Evolutionary conservation across 2,329 filamentous ascomycete genomes (phyloP).

Genomic region (Arthroderma sp.): DNA sequence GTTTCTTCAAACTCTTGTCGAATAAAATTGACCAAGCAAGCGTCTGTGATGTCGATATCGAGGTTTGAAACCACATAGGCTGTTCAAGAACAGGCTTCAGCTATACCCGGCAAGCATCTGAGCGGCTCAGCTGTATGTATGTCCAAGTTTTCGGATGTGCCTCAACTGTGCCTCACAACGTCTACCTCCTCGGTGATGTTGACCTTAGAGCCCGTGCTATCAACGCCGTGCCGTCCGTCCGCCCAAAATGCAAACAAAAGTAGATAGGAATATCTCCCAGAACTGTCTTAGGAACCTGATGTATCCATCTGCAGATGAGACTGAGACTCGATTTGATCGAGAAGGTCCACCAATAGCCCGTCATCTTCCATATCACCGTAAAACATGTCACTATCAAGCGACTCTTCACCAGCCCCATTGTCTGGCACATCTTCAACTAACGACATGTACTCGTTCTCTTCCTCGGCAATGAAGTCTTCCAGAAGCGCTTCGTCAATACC

Average conservation of each 20-base stretch:
- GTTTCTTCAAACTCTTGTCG: neutral
- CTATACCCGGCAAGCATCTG: neutral
- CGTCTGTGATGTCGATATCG: too few relatives aligned
- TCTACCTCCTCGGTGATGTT: too few relatives aligned
- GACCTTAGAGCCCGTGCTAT: too few relatives aligned
- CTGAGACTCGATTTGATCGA: constrained; percentile 34
- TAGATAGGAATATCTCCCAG: neutral
- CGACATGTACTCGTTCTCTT: constrained; percentile 12
- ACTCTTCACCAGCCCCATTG: neutral
- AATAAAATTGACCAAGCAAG: too few relatives aligned
- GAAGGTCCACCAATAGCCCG: constrained; percentile 52
- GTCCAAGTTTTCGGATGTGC: neutral
- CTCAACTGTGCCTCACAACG: neutral
- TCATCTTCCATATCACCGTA: constrained; percentile 40
- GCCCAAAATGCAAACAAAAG: neutral
- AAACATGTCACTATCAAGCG: neutral
- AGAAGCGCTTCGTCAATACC: constrained; percentile 20
- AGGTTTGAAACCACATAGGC: too few relatives aligned
- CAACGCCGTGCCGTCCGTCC: neutral
- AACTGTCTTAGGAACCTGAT: constrained; percentile 17
- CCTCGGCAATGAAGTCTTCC: constrained; percentile 24
- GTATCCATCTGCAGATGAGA: constrained; percentile 30
- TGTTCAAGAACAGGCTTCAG: neutral
- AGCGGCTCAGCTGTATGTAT: too few relatives aligned
- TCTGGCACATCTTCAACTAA: constrained; percentile 20